Evolutionary conservation across 306 rosid species (phyloP).

Genomic region (Fagus sylvatica): DNA sequence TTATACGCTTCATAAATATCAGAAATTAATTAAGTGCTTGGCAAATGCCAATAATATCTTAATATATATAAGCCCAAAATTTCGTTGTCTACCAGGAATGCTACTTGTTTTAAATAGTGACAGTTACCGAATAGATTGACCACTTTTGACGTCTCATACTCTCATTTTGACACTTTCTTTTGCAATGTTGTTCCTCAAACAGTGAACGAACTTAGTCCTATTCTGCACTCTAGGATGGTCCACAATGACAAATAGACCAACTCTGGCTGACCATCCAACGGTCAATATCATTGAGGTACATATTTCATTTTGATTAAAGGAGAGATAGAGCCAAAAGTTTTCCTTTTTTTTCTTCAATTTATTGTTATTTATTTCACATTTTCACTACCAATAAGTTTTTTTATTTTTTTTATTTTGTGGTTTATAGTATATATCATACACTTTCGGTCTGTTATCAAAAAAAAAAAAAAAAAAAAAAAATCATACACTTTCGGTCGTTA

Average conservation of each 20-base stretch:
- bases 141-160: not conserved
- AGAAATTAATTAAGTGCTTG: no score
- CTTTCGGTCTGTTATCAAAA: no score
- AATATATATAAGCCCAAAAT: no score
- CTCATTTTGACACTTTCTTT: not conserved
- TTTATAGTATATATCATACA: no score
- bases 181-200: no score
- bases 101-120: not conserved
- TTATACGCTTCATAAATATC: no score
- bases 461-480: no score
- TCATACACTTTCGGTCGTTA: conserved; percentile 22
- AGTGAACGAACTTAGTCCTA: not conserved
- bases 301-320: not conserved
- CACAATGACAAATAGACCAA: not conserved
- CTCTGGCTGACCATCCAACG: not conserved
- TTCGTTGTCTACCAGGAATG: not conserved
- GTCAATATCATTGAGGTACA: not conserved
- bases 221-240: not conserved
- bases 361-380: no score
- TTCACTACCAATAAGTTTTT: no score
- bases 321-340: not conserved
- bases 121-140: not conserved
- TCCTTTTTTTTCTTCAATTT: not conserved
- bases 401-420: not conserved
- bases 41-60: no score